Conservation (phyloP, 2,329 filamentous ascomycete genomes). For the Graphilbum sp. region DNA sequence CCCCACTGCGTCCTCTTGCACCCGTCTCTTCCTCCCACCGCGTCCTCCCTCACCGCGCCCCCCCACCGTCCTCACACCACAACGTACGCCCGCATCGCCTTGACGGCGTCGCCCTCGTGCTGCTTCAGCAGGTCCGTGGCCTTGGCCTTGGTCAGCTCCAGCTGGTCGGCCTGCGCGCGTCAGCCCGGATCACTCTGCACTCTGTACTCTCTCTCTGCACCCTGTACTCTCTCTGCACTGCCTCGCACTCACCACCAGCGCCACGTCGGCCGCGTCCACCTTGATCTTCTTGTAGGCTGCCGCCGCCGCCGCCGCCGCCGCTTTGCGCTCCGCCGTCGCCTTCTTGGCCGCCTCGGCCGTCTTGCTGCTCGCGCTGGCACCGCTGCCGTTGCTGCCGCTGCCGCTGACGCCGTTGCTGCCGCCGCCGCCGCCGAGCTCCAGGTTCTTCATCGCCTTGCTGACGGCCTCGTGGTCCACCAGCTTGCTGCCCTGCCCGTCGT, state of each 20-base stretch:
- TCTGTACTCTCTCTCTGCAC: background rate
- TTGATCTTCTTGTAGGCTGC: constrained; percentile 45
- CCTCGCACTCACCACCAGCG: constrained; percentile 40
- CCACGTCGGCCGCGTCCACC: constrained; percentile 56
- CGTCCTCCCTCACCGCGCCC: too few relatives aligned
- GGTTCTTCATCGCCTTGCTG: constrained; percentile 52
- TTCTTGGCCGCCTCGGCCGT: constrained; percentile 12
- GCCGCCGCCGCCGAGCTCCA: constrained; percentile 22
- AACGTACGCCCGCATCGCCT: constrained; percentile 50
- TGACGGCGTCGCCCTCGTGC: constrained; percentile 52
- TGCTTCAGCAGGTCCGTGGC: constrained; percentile 59
- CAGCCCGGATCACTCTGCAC: background rate
- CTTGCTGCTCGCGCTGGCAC: background rate
- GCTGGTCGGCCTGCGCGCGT: constrained; percentile 42
- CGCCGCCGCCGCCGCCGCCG: background rate
- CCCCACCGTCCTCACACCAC: too few relatives aligned
- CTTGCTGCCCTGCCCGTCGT: constrained; percentile 37
- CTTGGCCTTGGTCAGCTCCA: constrained; percentile 54
- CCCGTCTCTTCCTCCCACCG: background rate
- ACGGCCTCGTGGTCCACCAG: constrained; percentile 55
- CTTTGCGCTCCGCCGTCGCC: constrained; percentile 19
- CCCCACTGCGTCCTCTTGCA: background rate
- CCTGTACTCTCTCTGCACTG: background rate
- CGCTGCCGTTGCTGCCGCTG: too few relatives aligned
- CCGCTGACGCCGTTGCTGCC: background rate